Conservation (phyloP, 768 basidiomycete species). For the Gymnopilus junonius region DNA sequence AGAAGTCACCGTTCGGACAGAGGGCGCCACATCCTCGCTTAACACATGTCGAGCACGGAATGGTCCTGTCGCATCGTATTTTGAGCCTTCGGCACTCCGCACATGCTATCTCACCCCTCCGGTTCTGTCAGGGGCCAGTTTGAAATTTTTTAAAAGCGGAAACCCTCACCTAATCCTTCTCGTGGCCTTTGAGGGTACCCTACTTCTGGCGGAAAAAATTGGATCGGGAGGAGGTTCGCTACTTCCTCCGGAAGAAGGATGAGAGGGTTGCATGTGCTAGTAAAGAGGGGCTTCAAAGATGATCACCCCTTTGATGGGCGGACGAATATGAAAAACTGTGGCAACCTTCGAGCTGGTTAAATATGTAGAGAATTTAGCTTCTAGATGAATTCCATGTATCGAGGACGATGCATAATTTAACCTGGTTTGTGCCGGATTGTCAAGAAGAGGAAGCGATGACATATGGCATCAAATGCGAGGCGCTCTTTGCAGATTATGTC, state of each 20-base stretch:
- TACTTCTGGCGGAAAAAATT: slow-evolving; percentile 13
- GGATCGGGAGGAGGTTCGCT: slow-evolving; percentile 9
- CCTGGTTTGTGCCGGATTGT: slow-evolving; percentile 16
- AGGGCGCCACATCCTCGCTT: slow-evolving; percentile 54
- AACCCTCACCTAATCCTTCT: slow-evolving; percentile 40
- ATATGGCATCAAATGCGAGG: slow-evolving; percentile 15
- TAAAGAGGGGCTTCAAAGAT: neutral
- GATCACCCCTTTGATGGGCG: neutral
- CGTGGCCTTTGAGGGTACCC: slow-evolving; percentile 38
- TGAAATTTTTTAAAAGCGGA: slow-evolving; percentile 6
- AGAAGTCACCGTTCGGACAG: slow-evolving; percentile 52
- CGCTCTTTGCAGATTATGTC: slow-evolving; percentile 13
- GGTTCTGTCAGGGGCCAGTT: neutral
- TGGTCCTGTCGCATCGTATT: slow-evolving; percentile 41
- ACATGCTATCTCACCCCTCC: slow-evolving; percentile 47
- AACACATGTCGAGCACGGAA: slow-evolving; percentile 54
- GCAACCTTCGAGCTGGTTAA: neutral
- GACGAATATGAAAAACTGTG: neutral
- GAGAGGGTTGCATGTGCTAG: slow-evolving; percentile 4
- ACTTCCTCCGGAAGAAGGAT: neutral
- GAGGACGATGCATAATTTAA: slow-evolving; percentile 13
- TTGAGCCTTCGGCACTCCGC: slow-evolving; percentile 50
- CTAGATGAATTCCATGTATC: neutral
- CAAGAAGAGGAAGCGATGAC: slow-evolving; percentile 16
- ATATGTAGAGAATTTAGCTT: neutral